phyloP scores from a whole-genome alignment of 2,329 filamentous ascomycete species.

The Fusarium floridanum region DNA sequence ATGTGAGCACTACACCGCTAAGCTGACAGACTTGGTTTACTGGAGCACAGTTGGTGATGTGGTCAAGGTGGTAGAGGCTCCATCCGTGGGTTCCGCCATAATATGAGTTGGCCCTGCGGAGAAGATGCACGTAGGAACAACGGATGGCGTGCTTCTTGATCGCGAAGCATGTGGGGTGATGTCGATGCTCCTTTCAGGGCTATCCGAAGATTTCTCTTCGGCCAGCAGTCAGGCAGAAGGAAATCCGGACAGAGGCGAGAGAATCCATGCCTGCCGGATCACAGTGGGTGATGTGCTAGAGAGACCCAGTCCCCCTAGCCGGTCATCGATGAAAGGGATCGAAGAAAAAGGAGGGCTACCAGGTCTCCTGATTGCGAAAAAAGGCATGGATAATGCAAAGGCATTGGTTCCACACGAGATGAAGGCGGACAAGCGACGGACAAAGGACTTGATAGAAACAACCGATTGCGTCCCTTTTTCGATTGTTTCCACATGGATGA shows the following conservation, averaged over 20 bases:
- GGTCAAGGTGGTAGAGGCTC: background rate
- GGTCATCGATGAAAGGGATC: background rate
- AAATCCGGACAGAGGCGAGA: background rate
- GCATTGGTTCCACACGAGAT: conserved; percentile 26
- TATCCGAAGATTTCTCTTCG: conserved; percentile 6
- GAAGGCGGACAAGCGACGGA: conserved; percentile 30
- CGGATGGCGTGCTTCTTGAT: conserved; percentile 4
- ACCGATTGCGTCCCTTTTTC: conserved; percentile 32
- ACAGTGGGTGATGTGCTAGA: background rate
- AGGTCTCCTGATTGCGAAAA: conserved; percentile 32
- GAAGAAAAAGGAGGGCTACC: conserved; percentile 26
- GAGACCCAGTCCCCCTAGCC: conserved; percentile 12
- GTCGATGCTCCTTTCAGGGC: background rate
- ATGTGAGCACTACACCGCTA: background rate
- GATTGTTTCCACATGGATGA: conserved; percentile 26
- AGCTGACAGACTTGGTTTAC: background rate
- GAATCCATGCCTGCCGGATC: background rate
- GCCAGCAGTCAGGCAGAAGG: background rate
- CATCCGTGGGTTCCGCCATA: background rate
- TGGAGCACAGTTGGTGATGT: background rate
- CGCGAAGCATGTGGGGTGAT: background rate
- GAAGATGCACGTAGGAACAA: background rate
- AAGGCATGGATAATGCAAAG: conserved; percentile 18
- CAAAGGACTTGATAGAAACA: conserved; percentile 35
- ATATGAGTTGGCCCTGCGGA: background rate